phyloP scores from a whole-genome alignment of 345 rosid species.

The Bruguiera sexangula region DNA sequence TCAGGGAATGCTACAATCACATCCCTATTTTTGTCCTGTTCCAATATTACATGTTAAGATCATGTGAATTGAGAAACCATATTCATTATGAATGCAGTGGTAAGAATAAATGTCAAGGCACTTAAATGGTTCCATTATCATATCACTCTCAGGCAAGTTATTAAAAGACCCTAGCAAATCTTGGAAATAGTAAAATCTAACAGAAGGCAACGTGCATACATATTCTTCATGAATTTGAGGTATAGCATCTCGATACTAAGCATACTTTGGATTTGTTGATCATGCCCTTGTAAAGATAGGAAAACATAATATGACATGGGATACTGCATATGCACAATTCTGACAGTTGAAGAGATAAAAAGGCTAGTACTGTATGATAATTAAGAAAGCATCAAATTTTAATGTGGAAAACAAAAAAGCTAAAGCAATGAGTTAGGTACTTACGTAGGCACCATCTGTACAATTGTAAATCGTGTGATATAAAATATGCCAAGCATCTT shows the following conservation, averaged over 20 bases:
- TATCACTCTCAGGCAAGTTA: not conserved
- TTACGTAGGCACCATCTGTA: conserved; percentile 64
- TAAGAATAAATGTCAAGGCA: not conserved
- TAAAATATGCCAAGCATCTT: conserved; percentile 56
- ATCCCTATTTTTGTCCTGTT: conserved; percentile 76
- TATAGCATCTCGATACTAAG: too few species aligned
- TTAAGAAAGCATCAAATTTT: not conserved
- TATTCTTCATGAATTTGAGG: not conserved
- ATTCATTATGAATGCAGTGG: not conserved
- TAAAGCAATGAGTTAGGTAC: conserved; percentile 18
- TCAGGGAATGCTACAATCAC: conserved; percentile 76
- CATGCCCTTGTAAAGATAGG: too few species aligned
- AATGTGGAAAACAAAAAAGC: not conserved
- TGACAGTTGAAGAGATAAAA: not conserved
- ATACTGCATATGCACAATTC: not conserved
- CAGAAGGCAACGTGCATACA: too few species aligned
- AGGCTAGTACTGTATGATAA: not conserved
- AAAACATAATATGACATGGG: not conserved
- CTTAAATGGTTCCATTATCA: not conserved
- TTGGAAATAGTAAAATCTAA: too few species aligned
- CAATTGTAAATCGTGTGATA: conserved; percentile 65
- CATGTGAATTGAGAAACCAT: not conserved
- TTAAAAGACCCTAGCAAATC: not conserved
- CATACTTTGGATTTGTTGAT: too few species aligned
- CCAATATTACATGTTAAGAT: conserved; percentile 1